Base-by-base conservation (phyloP, 2,329 filamentous ascomycete species). In the Nothomitra cinnamomea region DNA sequence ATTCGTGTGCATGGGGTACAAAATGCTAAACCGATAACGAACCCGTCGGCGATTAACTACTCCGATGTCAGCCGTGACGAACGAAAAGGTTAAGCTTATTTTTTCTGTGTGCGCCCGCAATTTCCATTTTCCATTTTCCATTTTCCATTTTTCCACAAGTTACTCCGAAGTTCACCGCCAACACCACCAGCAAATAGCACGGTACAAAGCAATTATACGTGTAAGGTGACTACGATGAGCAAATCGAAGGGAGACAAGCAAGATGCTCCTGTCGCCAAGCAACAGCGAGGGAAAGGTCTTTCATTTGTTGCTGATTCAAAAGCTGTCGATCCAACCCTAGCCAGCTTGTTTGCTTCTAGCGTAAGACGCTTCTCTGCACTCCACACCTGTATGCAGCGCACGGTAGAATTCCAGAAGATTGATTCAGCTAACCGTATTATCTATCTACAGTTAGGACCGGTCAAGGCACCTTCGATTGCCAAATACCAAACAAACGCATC, bases 341-440 rank as follows among this genome's bases (percentile, higher is more conserved):
- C 69, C n/a, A 72, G 70, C 52, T 63, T 75, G 49, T 75, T 75
- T 61, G 67, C 72, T 21, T 63, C 61, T 57, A 69, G 64, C 58
- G 66, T 69, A 57, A 57, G 65, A 56, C 53, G 52, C 59, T 12
- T 22, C 12, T 12, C 10, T 22, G 2, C n/a, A n/a, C n/a, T n/a
- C n/a, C n/a, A n/a, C n/a, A n/a, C n/a, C n/a, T n/a, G n/a, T n/a
- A n/a, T n/a, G n/a, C n/a, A n/a, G n/a, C n/a, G n/a, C n/a, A n/a
- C n/a, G n/a, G n/a, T n/a, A n/a, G n/a, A n/a, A n/a, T n/a, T n/a
- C n/a, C n/a, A n/a, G n/a, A n/a, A n/a, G n/a, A n/a, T n/a, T n/a
- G n/a, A n/a, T n/a, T n/a, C n/a, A n/a, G n/a, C n/a, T n/a, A n/a
- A n/a, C n/a, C n/a, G n/a, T n/a, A n/a, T n/a, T n/a, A n/a, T n/a